Percentiles rank a stretch among this genome's conserved stretches.
Conservation (phyloP, 2,329 filamentous ascomycete genomes). For the Colletotrichum gloeosporioides region DNA sequence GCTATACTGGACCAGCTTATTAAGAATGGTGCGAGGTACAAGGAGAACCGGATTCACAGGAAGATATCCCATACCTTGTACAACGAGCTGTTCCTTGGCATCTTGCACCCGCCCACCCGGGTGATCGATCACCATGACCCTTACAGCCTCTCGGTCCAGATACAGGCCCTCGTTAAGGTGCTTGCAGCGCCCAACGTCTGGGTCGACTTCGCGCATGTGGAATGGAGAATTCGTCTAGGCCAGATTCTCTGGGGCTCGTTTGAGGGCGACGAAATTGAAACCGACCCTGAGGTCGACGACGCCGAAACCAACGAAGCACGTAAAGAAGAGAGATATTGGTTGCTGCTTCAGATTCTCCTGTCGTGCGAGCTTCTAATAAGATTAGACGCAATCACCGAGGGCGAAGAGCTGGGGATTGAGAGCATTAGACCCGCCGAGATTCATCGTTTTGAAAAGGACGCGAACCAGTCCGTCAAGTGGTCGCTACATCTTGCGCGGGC, state of each 20-base stretch:
- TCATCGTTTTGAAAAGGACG: slow-evolving; percentile 65
- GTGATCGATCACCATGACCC: slow-evolving; percentile 64
- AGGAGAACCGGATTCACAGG: slow-evolving; percentile 56
- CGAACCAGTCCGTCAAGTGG: slow-evolving; percentile 69
- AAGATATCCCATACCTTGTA: slow-evolving; percentile 56
- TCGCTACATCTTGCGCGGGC: slow-evolving; percentile 67
- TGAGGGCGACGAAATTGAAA: slow-evolving; percentile 57
- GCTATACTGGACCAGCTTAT: slow-evolving; percentile 64
- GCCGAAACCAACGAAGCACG: slow-evolving; percentile 54
- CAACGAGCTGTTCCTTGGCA: slow-evolving; percentile 64
- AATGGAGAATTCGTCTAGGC: slow-evolving; percentile 76
- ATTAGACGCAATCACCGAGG: slow-evolving; percentile 66
- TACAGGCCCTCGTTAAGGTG: slow-evolving; percentile 70
- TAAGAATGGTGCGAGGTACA: slow-evolving; percentile 60
- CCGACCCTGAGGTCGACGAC: slow-evolving; percentile 57
- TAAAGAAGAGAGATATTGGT: slow-evolving; percentile 69
- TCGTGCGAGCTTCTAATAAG: slow-evolving; percentile 70
- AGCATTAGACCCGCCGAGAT: slow-evolving; percentile 61
- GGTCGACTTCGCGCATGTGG: slow-evolving; percentile 76
- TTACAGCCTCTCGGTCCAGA: slow-evolving; percentile 72
- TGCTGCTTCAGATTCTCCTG: slow-evolving; percentile 69
- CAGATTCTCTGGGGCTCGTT: slow-evolving; percentile 72
- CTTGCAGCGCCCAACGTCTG: slow-evolving; percentile 71
- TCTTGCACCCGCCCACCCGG: slow-evolving; percentile 62
- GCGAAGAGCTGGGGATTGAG: slow-evolving; percentile 59